phyloP scores from a whole-genome alignment of 1,284 basidiomycete species.

The Trichosporon coremiiforme region DNA sequence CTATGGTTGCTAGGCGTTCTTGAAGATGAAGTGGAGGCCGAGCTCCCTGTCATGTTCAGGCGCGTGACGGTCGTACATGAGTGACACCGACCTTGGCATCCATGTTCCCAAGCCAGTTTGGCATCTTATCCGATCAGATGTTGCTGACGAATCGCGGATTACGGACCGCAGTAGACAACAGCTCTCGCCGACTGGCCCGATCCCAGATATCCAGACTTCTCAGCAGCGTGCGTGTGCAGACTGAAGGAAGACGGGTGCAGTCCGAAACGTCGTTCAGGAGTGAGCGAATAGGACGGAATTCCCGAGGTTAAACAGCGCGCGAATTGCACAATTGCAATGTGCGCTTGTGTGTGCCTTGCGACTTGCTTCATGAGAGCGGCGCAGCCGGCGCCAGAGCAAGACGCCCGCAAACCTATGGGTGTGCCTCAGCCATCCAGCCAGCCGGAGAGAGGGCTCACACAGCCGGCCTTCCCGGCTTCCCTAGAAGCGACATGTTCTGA shows the following conservation, averaged over 20 bases:
- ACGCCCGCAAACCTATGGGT: not conserved
- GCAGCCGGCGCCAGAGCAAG: not conserved
- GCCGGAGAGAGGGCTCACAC: not conserved
- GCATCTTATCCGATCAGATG: not conserved
- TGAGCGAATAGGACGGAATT: slow-evolving; percentile 3
- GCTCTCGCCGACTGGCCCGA: not conserved
- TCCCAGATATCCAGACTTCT: too few relatives aligned
- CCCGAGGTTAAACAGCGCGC: slow-evolving; percentile 7
- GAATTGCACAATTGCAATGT: slow-evolving; percentile 1
- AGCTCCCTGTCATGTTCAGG: not conserved
- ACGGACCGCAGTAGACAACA: too few relatives aligned
- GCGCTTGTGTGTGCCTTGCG: not conserved
- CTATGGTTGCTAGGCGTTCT: not conserved
- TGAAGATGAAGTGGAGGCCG: too few relatives aligned
- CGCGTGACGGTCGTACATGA: not conserved
- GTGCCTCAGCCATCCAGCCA: not conserved
- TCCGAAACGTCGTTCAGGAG: slow-evolving; percentile 9
- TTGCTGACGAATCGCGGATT: too few relatives aligned
- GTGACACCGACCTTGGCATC: too few relatives aligned
- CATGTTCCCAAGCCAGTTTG: too few relatives aligned
- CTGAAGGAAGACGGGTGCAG: not conserved
- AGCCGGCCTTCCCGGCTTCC: not conserved
- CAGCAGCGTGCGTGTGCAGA: too few relatives aligned
- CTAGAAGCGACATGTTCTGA: not conserved
- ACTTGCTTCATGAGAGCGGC: not conserved